phyloP scores from a whole-genome alignment of 2,329 filamentous ascomycete species.

The Scedosporium boydii region DNA sequence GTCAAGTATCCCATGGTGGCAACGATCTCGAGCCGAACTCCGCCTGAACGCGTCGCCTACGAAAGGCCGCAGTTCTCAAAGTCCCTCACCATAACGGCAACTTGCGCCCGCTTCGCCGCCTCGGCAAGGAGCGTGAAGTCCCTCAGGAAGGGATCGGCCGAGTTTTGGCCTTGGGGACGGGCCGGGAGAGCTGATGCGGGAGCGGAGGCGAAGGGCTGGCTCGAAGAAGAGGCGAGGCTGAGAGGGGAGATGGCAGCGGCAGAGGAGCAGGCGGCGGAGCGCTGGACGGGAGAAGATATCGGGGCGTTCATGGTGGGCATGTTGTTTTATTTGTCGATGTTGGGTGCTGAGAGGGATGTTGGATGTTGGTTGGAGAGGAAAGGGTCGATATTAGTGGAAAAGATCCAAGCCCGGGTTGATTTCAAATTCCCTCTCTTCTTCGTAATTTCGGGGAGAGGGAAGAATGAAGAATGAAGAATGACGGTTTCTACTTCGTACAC shows the following conservation, averaged over 20 bases:
- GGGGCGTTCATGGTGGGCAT: conserved; percentile 5
- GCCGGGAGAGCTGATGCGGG: conserved; percentile 13
- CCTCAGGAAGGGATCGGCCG: conserved; percentile 56
- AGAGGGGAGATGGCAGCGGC: conserved; percentile 18
- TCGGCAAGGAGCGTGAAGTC: conserved; percentile 84
- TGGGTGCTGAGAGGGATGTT: not conserved
- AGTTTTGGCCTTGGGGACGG: conserved; percentile 4
- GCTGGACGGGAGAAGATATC: conserved; percentile 3
- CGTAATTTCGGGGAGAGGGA: no score
- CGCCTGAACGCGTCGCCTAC: not conserved
- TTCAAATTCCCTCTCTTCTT: not conserved
- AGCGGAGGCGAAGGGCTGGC: conserved; percentile 12
- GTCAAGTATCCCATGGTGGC: no score
- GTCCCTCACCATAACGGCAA: conserved; percentile 81
- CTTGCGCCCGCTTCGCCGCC: conserved; percentile 85
- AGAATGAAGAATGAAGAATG: no score
- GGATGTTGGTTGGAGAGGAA: not conserved
- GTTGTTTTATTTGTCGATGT: not conserved
- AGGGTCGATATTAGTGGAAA: not conserved
- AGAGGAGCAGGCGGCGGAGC: not conserved
- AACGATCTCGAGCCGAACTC: no score
- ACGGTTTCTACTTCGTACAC: no score
- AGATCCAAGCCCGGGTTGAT: not conserved
- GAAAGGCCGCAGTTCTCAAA: conserved; percentile 62
- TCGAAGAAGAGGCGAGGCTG: conserved; percentile 22